Evolutionary conservation across 495 filamentous ascomycete species (phyloP).

Genomic region (Apiosordaria backusii): DNA sequence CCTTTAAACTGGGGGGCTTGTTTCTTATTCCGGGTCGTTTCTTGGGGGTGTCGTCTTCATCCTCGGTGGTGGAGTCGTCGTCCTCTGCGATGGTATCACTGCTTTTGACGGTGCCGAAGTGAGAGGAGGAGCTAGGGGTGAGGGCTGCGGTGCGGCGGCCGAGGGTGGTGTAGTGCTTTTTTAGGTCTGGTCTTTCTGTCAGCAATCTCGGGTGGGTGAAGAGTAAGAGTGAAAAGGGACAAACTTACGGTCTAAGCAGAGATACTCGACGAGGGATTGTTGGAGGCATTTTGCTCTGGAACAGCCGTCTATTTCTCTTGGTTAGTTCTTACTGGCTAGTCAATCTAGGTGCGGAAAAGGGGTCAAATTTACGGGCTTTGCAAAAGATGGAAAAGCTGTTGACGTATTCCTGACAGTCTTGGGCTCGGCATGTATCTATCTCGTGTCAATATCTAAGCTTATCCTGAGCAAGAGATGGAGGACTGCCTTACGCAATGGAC

Average conservation of each 20-base stretch:
- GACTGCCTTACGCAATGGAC: conserved; percentile 21
- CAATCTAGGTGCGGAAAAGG: not conserved
- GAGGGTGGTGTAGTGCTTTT: conserved; percentile 25
- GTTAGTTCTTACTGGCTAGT: not conserved
- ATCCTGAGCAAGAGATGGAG: not conserved
- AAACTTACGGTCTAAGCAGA: conserved; percentile 24
- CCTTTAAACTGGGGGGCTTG: not conserved
- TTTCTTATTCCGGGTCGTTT: not conserved
- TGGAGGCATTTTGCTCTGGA: conserved; percentile 22
- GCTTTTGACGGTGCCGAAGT: not conserved
- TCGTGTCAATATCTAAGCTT: not conserved
- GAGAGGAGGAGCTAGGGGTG: not conserved
- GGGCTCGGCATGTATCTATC: conserved; percentile 25
- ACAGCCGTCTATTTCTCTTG: conserved; percentile 15
- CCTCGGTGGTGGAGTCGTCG: not conserved
- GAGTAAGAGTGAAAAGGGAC: not conserved
- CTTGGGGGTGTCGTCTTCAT: not conserved
- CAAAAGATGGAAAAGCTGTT: conserved; percentile 22
- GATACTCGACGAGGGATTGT: conserved; percentile 18
- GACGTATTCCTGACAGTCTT: conserved; percentile 21
- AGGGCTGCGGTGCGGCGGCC: conserved; percentile 19
- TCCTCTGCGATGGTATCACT: not conserved
- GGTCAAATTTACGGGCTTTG: conserved; percentile 14
- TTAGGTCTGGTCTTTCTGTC: conserved; percentile 22
- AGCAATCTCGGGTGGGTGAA: not conserved